Evolutionary conservation across 257 asterid species (phyloP).

Genomic region (Ajuga chamaepitys): DNA sequence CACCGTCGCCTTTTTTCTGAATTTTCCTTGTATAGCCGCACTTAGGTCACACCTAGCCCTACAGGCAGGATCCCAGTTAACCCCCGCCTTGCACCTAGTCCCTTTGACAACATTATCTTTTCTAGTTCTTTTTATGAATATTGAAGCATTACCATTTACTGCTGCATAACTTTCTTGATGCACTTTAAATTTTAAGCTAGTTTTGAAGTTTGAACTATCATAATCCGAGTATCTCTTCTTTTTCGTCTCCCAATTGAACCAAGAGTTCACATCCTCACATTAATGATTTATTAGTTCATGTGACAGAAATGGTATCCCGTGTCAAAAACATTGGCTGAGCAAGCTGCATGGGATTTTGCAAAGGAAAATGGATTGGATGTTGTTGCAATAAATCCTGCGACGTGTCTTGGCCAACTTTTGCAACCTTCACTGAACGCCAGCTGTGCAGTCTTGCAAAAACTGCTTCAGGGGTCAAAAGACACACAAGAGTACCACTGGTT

Average conservation of each 20-base stretch:
- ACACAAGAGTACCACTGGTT: conserved; percentile 85
- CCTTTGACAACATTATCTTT: no score
- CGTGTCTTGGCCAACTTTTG: conserved; percentile 71
- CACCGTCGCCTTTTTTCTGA: no score
- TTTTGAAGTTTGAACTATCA: not conserved
- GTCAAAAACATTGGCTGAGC: conserved; percentile 80
- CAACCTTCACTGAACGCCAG: conserved; percentile 81
- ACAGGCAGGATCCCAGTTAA: no score
- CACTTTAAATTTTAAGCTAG: not conserved
- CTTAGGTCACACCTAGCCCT: no score
- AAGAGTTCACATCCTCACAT: not conserved
- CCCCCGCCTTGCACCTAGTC: no score
- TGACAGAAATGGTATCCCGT: conserved; percentile 88
- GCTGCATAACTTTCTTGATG: not conserved
- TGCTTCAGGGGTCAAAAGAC: conserved; percentile 68
- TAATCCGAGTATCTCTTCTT: not conserved
- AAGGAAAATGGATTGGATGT: conserved; percentile 53
- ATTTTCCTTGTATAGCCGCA: no score
- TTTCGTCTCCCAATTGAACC: not conserved
- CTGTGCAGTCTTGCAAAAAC: conserved; percentile 72
- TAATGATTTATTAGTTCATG: not conserved
- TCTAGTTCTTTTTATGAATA: not conserved
- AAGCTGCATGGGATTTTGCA: conserved; percentile 78
- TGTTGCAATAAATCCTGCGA: conserved; percentile 70
- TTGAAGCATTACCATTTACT: not conserved